A percentile compares a stretch with the other conserved stretches of the same genome.
Evolutionary conservation across 2,329 filamentous ascomycete genomes (phyloP).

Genomic region (Keithomyces neogunnii): DNA sequence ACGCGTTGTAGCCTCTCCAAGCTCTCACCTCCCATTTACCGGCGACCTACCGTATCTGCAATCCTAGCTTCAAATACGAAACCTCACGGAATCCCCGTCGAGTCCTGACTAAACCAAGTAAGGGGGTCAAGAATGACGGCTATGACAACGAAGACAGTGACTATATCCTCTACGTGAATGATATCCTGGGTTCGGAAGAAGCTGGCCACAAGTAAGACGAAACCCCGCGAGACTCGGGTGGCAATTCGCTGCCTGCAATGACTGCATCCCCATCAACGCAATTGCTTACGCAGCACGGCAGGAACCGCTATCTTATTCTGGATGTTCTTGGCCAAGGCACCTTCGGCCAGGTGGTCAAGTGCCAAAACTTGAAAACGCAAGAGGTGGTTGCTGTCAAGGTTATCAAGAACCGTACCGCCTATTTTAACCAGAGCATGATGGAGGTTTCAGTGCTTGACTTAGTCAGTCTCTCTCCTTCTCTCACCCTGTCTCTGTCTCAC

Average conservation of each 20-base stretch:
- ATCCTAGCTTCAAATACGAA: conserved; percentile 96
- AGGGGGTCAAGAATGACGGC: conserved; percentile 95
- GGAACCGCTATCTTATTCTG: conserved; percentile 91
- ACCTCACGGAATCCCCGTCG: conserved; percentile 92
- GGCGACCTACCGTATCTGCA: conserved; percentile 96
- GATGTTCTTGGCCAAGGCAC: conserved; percentile 96
- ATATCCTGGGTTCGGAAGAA: conserved; percentile 95
- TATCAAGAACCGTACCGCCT: conserved; percentile 97
- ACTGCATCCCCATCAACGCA: neutral
- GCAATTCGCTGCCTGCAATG: neutral
- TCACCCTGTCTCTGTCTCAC: no score
- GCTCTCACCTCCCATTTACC: conserved; percentile 88
- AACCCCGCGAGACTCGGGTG: conserved; percentile 2
- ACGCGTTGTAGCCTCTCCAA: conserved; percentile 70
- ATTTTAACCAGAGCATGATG: conserved; percentile 99
- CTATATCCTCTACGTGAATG: conserved; percentile 98
- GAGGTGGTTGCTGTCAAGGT: conserved; percentile 99
- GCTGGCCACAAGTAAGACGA: conserved; percentile 84
- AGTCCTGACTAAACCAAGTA: conserved; percentile 96
- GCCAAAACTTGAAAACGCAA: conserved; percentile 95
- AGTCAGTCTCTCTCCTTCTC: conserved; percentile 39
- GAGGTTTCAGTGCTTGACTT: conserved; percentile 95
- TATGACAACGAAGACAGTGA: conserved; percentile 99
- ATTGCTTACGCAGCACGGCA: conserved; percentile 22
- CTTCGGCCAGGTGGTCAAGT: conserved; percentile 98